A percentile compares a stretch with the other conserved stretches of the same genome.
Conservation (phyloP, 495 filamentous ascomycete genomes). For the Astrocystis sublimbata region DNA sequence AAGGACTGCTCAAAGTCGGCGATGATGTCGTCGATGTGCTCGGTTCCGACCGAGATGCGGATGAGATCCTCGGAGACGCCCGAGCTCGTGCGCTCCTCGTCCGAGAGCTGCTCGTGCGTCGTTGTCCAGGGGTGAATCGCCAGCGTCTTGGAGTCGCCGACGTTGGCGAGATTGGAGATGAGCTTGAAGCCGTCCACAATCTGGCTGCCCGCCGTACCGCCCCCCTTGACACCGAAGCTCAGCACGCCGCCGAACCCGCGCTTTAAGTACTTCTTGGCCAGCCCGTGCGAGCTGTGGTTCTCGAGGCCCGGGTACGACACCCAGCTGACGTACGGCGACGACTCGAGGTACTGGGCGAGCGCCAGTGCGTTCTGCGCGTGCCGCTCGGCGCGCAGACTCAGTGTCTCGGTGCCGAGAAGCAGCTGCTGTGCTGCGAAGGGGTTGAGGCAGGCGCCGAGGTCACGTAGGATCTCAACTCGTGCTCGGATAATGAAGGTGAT, state of each 20-base stretch:
- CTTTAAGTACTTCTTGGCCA: constrained; percentile 87
- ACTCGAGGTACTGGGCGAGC: constrained; percentile 81
- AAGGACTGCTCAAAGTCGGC: constrained; percentile 95
- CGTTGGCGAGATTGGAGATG: constrained; percentile 86
- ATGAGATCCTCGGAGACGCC: constrained; percentile 93
- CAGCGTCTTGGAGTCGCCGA: constrained; percentile 82
- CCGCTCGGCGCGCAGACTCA: constrained; percentile 81
- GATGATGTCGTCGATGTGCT: constrained; percentile 98
- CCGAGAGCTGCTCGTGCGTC: constrained; percentile 90
- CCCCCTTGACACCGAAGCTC: constrained; percentile 91
- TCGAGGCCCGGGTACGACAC: constrained; percentile 91
- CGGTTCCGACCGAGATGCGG: constrained; percentile 93
- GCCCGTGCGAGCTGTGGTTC: constrained; percentile 74
- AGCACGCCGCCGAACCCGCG: constrained; percentile 90
- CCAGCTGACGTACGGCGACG: constrained; percentile 83
- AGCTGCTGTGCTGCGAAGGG: constrained; percentile 97
- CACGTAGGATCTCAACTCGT: constrained; percentile 78
- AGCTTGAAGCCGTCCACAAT: constrained; percentile 95
- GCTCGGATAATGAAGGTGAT: constrained; percentile 82
- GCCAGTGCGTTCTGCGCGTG: constrained; percentile 84
- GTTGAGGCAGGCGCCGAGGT: constrained; percentile 82
- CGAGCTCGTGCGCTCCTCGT: constrained; percentile 76
- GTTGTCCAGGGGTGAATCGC: constrained; percentile 97
- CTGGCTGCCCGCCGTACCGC: constrained; percentile 73
- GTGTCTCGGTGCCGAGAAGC: constrained; percentile 85